Percentiles rank a stretch among this genome's conserved stretches.
phyloP scores from a whole-genome alignment of 2,329 filamentous ascomycete genomes.

The Orbilia brochopaga region DNA sequence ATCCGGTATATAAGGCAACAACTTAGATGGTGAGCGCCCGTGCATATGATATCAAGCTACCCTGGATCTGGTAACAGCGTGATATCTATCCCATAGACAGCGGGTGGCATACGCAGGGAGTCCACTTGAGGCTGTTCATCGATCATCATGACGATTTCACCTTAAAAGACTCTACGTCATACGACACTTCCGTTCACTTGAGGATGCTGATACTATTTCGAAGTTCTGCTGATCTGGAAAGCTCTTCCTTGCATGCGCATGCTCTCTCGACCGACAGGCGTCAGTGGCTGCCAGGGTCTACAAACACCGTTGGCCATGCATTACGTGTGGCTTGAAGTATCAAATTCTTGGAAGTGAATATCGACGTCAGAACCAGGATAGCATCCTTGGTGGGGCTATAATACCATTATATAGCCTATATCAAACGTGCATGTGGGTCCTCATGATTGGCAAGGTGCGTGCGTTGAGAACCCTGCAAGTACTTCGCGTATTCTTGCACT shows the following conservation, averaged over 20 bases:
- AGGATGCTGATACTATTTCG: not conserved
- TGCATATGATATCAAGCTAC: not conserved
- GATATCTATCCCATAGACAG: not conserved
- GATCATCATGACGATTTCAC: constrained; percentile 20
- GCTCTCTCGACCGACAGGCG: too few species aligned
- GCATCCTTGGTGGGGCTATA: constrained; percentile 16
- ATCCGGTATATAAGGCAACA: constrained; percentile 29
- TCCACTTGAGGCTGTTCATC: not conserved
- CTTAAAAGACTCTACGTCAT: not conserved
- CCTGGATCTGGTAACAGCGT: not conserved
- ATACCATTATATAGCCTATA: constrained; percentile 23
- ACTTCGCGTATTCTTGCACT: constrained; percentile 42
- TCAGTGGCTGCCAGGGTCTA: not conserved
- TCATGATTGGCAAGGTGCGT: constrained; percentile 9
- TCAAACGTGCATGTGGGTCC: not conserved
- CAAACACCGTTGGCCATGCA: too few species aligned
- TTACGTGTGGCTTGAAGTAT: constrained; percentile 3
- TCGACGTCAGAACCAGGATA: constrained; percentile 36
- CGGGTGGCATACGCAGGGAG: not conserved
- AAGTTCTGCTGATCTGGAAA: constrained; percentile 15
- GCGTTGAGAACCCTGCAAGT: not conserved
- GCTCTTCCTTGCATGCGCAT: not conserved
- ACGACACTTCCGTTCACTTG: not conserved
- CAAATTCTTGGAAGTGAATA: constrained; percentile 13
- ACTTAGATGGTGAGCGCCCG: too few species aligned